Conservation (phyloP, 345 rosid species). For the Acer yangbiense region DNA sequence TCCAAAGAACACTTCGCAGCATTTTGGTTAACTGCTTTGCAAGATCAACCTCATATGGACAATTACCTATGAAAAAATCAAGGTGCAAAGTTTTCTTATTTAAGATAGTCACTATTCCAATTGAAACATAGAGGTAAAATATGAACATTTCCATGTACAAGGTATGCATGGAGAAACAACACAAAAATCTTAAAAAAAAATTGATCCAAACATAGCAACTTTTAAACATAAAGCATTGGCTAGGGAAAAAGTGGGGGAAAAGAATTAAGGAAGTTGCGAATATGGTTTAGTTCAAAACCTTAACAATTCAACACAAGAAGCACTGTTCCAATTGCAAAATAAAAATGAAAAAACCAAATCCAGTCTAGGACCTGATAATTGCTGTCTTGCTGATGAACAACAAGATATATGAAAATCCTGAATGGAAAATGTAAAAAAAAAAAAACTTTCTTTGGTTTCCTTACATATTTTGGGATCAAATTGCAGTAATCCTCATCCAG, state of each 20-base stretch:
- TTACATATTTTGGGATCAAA: not conserved
- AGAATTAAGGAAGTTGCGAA: not conserved
- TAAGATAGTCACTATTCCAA: not conserved
- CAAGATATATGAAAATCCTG: not conserved
- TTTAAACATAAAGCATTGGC: not conserved
- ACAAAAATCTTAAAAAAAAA: not conserved
- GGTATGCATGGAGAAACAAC: not conserved
- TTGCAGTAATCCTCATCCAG: not conserved
- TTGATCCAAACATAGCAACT: not conserved
- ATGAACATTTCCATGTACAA: not conserved
- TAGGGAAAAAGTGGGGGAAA: not conserved
- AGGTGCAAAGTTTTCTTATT: not conserved
- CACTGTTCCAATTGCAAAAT: not conserved
- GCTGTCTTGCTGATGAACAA: not conserved
- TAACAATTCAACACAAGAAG: not conserved
- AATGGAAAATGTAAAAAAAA: not conserved
- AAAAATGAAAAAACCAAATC: not conserved
- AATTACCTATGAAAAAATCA: conserved; percentile 45
- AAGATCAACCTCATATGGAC: conserved; percentile 76
- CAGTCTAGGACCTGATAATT: not conserved
- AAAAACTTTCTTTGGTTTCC: not conserved
- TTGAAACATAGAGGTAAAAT: not conserved
- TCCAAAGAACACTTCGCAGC: conserved; percentile 69
- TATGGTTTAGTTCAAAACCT: not conserved
- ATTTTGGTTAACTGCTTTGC: conserved; percentile 58